Evolutionary conservation across 2,329 filamentous ascomycete genomes (phyloP), one percentile per base, ranked within the genome.

Genomic region (Trichophyton equinum): DNA sequence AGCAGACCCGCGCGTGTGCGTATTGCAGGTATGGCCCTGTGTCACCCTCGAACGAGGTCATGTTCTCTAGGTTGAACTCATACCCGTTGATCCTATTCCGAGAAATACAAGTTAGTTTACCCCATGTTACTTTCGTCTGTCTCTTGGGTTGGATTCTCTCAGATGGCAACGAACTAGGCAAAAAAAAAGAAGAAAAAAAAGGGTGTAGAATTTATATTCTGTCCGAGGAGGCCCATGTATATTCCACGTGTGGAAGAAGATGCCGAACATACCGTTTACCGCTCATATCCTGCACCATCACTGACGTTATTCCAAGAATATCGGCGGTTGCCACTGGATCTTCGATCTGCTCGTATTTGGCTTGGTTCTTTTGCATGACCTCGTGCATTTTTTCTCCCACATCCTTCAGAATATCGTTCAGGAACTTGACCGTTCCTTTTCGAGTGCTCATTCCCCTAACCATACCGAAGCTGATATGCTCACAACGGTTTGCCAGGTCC

Each of bases 251-350:
- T 53, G 30, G 27, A 47, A 40, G 40, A 15, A 33, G 36, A 42
- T 62, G 47, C 7, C 13, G 11, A 25, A 69, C 81, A 65, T 75
- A 87, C 86, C 89, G 84, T 83, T 96, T 97, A 73, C 92, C 94
- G 66, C 84, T 88, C 90, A 97, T 96, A 71, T 97, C 94, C 75
- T 97, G 92, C 20, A 96, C 90, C 91, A 97, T 97, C 71, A 97
- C 92, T 70, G 88, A 87, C 65, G 88, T 91, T 71, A 97, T 96
- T 65, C 92, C 94, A 2, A 97, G 82, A 9, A 83, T 89, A 76
- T 97, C 94, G 63, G 94, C 91, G 8, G 86, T 88, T 60, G 83
- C 82, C 60, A 84, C 85, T 0, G 92, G 92, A 73, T 97, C 80
- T 69, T 86, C 88, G 20, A 99, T 86, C 75, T 96, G 91, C 61